Evolutionary conservation across 164 flowering plant species (phyloP).

Genomic region (Berberis thunbergii): DNA sequence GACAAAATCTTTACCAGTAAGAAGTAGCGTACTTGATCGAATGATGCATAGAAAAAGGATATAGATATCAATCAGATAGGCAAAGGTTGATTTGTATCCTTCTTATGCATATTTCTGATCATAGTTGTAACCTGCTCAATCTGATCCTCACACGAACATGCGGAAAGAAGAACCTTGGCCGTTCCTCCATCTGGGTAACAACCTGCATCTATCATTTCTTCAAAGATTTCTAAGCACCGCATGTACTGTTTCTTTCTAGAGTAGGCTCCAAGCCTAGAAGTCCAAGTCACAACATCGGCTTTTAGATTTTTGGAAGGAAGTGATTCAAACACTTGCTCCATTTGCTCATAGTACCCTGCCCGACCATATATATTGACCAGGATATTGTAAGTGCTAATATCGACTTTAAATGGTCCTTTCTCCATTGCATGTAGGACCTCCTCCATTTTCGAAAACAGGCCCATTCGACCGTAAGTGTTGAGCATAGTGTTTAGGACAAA

Average conservation of each 20-base stretch:
- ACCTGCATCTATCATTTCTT: constrained; percentile 84
- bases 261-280: constrained; percentile 74
- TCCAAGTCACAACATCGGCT: constrained; percentile 88
- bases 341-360: constrained; percentile 58
- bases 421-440: constrained; percentile 51
- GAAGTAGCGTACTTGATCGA: not conserved
- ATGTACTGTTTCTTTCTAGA: constrained; percentile 59
- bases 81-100: constrained; percentile 12
- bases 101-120: constrained; percentile 74
- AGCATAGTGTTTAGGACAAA: constrained; percentile 75
- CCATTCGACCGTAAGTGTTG: constrained; percentile 63
- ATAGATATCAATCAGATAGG: constrained; percentile 6
- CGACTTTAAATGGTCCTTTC: constrained; percentile 38
- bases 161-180: constrained; percentile 51
- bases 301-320: constrained; percentile 42
- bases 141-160: constrained; percentile 77
- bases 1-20: too few species aligned
- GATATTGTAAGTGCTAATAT: constrained; percentile 82
- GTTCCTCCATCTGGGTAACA: constrained; percentile 90
- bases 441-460: constrained; percentile 79
- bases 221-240: constrained; percentile 73
- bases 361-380: constrained; percentile 68
- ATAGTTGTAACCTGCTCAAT: constrained; percentile 64
- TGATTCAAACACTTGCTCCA: constrained; percentile 55
- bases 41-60: not conserved